phyloP scores from a whole-genome alignment of 768 basidiomycete genomes.

The Wakefieldia striispora region DNA sequence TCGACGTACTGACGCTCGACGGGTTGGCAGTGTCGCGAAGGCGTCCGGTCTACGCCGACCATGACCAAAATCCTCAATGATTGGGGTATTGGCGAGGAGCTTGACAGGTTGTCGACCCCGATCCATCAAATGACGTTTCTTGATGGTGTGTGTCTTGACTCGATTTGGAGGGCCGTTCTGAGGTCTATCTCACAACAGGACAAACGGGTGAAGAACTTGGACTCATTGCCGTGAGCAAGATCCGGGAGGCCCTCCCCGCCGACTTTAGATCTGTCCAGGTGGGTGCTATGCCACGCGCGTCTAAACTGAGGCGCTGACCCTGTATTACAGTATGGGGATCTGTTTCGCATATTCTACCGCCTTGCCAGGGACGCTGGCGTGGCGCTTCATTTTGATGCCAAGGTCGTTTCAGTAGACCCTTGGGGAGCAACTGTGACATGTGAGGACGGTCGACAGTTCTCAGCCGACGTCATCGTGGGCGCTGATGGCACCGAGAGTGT shows the following conservation, averaged over 20 bases:
- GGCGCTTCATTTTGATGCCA: slow-evolving; percentile 40
- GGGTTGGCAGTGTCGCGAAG: slow-evolving; percentile 30
- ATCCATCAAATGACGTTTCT: slow-evolving; percentile 15
- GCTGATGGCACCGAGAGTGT: slow-evolving; percentile 58
- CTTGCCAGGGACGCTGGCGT: slow-evolving; percentile 48
- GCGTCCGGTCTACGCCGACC: slow-evolving; percentile 51
- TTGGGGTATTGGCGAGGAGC: slow-evolving; percentile 49
- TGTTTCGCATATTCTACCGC: slow-evolving; percentile 48
- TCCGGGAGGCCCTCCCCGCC: slow-evolving; percentile 43
- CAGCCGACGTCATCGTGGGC: slow-evolving; percentile 54
- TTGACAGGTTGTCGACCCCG: slow-evolving; percentile 34
- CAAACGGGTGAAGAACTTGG: slow-evolving; percentile 43
- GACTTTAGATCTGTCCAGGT: slow-evolving; percentile 49
- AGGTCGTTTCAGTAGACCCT: slow-evolving; percentile 34
- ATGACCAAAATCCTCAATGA: slow-evolving; percentile 52
- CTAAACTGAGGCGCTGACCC: neutral
- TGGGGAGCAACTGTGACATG: slow-evolving; percentile 32
- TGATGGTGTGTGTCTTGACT: slow-evolving; percentile 11
- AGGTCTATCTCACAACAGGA: slow-evolving; percentile 26
- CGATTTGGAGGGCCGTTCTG: no score
- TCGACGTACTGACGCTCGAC: neutral
- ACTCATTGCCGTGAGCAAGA: slow-evolving; percentile 41
- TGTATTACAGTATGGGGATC: slow-evolving; percentile 45
- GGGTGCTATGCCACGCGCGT: slow-evolving; percentile 9
- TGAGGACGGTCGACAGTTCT: slow-evolving; percentile 40